Percentiles rank a stretch among this genome's conserved stretches.
phyloP scores from a whole-genome alignment of 2,329 filamentous ascomycete species.

The Colletotrichum sp. region DNA sequence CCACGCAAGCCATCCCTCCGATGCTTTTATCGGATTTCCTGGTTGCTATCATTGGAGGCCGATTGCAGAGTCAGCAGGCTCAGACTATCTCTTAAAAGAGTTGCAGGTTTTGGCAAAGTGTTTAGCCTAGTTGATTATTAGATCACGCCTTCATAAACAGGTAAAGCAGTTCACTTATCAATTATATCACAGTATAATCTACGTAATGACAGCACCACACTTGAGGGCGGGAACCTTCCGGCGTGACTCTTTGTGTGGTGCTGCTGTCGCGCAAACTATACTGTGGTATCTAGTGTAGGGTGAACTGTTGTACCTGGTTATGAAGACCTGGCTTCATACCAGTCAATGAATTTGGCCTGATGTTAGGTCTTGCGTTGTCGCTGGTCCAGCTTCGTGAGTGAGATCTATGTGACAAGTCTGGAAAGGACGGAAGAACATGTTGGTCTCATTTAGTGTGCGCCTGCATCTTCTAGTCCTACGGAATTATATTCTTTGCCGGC shows the following conservation, averaged over 20 bases:
- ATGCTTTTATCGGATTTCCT: not conserved
- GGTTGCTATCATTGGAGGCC: not conserved
- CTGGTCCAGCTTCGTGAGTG: not conserved
- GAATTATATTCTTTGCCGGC: not conserved
- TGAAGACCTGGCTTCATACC: not conserved
- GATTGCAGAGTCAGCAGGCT: not conserved
- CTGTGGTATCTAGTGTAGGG: not conserved
- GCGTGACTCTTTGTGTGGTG: too few species aligned
- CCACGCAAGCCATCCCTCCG: not conserved
- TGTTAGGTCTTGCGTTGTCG: not conserved
- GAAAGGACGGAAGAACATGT: not conserved
- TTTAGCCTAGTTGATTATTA: not conserved
- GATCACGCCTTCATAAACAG: not conserved
- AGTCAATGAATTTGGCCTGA: not conserved
- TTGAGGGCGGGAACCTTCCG: too few species aligned
- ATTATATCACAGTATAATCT: not conserved
- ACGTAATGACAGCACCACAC: rapidly evolving
- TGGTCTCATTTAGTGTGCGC: not conserved
- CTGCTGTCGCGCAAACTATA: too few species aligned
- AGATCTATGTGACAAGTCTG: not conserved
- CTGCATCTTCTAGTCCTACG: rapidly evolving
- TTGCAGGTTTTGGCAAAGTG: too few species aligned
- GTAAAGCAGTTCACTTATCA: not conserved
- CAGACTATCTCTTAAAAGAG: not conserved
- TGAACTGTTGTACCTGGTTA: not conserved